Base-by-base conservation (phyloP, 495 filamentous ascomycete genomes). In the Aspergillus sclerotiicarbonarius region DNA sequence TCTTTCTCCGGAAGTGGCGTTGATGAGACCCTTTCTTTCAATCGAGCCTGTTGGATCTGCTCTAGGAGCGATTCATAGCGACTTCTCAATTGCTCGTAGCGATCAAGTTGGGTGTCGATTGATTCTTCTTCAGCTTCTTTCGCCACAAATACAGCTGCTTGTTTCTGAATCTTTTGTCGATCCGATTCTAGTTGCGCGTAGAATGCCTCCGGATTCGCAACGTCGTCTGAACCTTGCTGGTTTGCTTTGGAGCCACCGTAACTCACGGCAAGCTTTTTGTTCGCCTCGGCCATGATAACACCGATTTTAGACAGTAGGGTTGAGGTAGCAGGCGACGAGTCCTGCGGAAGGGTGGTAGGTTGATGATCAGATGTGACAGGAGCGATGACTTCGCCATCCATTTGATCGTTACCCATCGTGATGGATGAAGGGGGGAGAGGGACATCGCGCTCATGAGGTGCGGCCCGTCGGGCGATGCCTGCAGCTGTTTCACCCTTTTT, bases 401-500 rank as follows among this genome's bases (percentile, higher is more conserved):
- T 29, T 6, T 76, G 72, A 8, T 79, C 75, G 63, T 78, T 78
- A 0, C 69, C 71, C 70, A 78, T 76, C 15, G 73, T 75, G 7
- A 77, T 66, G 8, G 76, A 76, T 6, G 77, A 80, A 3, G 77
- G 73, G 0, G 76, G 60, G 2, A 67, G 73, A 13, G 72, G 75
- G 29, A 71, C 69, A 6, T 75, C 70, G 50, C 72, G 72, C 6
- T 71, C 69, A 31, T 62, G 41, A 43, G 62, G 56, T 8, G 73
- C 67, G 16, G 66, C 64, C 31, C 68, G 67, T 44, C 76, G 70
- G 21, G 91, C 87, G 30, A 95, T 75, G 49, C 89, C 83, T 55
- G 90, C 84, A 8, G 91, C 92, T 0, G 90, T 88, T 56, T 92
- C 80, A 20, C 91, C 89, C 46, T 87, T 80, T 54, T 83, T 74